Base-by-base conservation (phyloP, 768 basidiomycete species). In the Lentinula raphanica region DNA sequence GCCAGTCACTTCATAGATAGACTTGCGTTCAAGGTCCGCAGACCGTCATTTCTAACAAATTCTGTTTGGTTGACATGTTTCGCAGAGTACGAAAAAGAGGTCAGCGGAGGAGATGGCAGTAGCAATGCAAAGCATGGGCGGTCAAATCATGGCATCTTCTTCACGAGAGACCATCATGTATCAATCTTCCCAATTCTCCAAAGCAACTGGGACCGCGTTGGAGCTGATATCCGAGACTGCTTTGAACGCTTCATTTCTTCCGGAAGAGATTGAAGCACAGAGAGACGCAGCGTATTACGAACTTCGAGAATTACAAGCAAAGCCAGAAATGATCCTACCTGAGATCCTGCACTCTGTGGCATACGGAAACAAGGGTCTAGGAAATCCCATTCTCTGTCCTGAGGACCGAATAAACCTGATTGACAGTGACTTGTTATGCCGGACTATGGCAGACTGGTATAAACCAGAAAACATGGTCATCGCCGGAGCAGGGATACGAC, bases 81-180 rank as follows among this genome's bases (percentile, higher is more conserved):
- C 23, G 7, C 59, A 98, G 96, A 86, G 85, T 58, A 96, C 94
- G 29, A 70, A 72, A 17, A 80, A 81, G 25, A 83, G 89, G 56
- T 81, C 89, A 1, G 84, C 85, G 50, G 85, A 83, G 21, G 81
- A 90, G 62, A 95, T 98, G 88, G 82, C 87, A 3, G 75, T 76
- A 3, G 87, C 88, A 38, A 88, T 96, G 66, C 87, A 93, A 68
- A 79, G 80, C 3, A 79, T 96, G 32, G 95, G 96, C 39, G 93
- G 94, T 15, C 93, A 96, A 74, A 94, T 98, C 59, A 79, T 89
- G 71, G 94, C 90, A 67, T 87, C 93, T 17, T 91, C 93, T 17
- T 88, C 93, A 2, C 81, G 97, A 46, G 97, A 99, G 70, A 83
- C 92, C 21, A 94, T 98, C 67, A 92, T 97, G 90, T 99, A 98